A percentile compares a stretch with the other conserved stretches of the same genome.
These are phyloP conservation scores for Metschnikowia borealis DNA, from an alignment of 805 yeast genomes.

Conservation along the genomic window DNA sequence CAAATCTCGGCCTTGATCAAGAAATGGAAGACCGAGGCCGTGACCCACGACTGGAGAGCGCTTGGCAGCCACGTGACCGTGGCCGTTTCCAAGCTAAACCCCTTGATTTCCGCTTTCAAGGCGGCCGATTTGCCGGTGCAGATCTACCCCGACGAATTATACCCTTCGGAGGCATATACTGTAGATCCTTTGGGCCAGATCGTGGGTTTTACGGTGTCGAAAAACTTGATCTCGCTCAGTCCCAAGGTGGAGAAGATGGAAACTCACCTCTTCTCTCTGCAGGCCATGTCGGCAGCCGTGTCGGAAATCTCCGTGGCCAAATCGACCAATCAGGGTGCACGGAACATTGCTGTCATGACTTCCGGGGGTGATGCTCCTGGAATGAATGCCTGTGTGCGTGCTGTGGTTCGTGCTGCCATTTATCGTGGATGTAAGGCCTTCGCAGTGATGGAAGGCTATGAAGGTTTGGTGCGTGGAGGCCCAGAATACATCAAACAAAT, in stretches of 20 bases:
- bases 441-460: slow-evolving; percentile 71
- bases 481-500: slow-evolving; percentile 50
- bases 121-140: slow-evolving; percentile 40
- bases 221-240: slow-evolving; percentile 52
- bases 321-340: slow-evolving; percentile 11
- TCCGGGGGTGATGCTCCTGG: slow-evolving; percentile 84
- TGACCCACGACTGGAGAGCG: slow-evolving; percentile 48
- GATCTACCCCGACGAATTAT: slow-evolving; percentile 64
- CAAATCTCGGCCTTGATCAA: slow-evolving; percentile 17
- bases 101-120: slow-evolving; percentile 32
- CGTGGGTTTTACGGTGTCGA: slow-evolving; percentile 69
- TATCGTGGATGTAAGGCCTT: slow-evolving; percentile 60
- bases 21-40: slow-evolving; percentile 16
- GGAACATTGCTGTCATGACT: slow-evolving; percentile 70
- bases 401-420: slow-evolving; percentile 67
- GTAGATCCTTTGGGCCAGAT: slow-evolving; percentile 82
- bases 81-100: slow-evolving; percentile 39
- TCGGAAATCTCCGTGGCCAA: slow-evolving; percentile 7
- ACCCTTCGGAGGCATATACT: slow-evolving; percentile 67
- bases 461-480: slow-evolving; percentile 68
- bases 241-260: slow-evolving; percentile 37
- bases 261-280: background rate
- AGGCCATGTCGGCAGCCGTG: slow-evolving; percentile 10
- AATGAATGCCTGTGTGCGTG: slow-evolving; percentile 73
- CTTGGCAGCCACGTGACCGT: slow-evolving; percentile 43